A percentile compares a stretch with the other conserved stretches of the same genome.
Conservation (phyloP, 345 rosid species). For the Citrus sinensis region DVS_A1.0 CM039164.1:27034001-27034500, state of each 20-base stretch:
- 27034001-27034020: constrained; percentile 90
- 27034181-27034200: not conserved
- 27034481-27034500: constrained; percentile 89
- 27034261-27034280: constrained; percentile 86
- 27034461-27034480: constrained; percentile 88
- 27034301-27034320: constrained; percentile 92
- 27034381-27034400: not conserved
- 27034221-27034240: not conserved
- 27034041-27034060: constrained; percentile 99
- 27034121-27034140: not conserved
- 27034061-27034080: constrained; percentile 85
- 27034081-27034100: not conserved
- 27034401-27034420: not conserved
- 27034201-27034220: not conserved
- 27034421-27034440: not conserved
- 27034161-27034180: not conserved
- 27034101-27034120: not conserved
- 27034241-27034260: constrained; percentile 21
- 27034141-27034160: not conserved
- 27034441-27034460: constrained; percentile 18
- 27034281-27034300: constrained; percentile 89
- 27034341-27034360: constrained; percentile 12
- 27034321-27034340: constrained; percentile 90
- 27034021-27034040: constrained; percentile 88
- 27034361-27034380: not conserved